Base-by-base conservation (phyloP, 208 protist species). In the Balamuthia mandrillaris region DNA sequence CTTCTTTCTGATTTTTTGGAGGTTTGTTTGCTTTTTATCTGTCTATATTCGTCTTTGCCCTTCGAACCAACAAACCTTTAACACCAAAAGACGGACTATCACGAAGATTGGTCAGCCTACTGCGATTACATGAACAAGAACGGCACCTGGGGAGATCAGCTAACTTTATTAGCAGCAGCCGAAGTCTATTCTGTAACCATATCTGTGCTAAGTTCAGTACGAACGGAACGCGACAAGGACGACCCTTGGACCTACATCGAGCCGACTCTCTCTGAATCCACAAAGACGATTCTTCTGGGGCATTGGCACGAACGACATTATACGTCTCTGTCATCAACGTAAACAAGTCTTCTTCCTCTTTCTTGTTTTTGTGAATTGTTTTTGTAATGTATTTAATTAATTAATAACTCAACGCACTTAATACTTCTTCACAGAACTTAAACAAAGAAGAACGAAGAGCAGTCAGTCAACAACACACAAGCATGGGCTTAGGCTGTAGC, bases 71-170 rank as follows among this genome's bases (percentile, higher is more conserved):
- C n/a, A n/a, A n/a, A n/a, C n/a, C n/a, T n/a, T n/a, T n/a, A n/a
- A n/a, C n/a, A n/a, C n/a, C n/a, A n/a, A n/a, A n/a, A 81, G 72
- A 81, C 72, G 21, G 72, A 81, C 49, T 81, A 81, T 45, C 72
- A 81, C 42, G 49, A 21, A 3, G 27, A 44, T 6, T 81, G 72
- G 72, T 47, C 16, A 14, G 52, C 27, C 49, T 81, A 81, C 37
- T 81, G 72, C 24, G 21, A 12, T 16, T 81, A 81, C 45, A 81
- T 81, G 72, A 31, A 16, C 45, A 81, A 56, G 24, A 39, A 81
- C 37, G 29, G 24, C n/a, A 63, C 49, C 10, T 81, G 72, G 72
- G 72, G 72, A 39, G 72, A 81, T 18, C 72, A 81, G 16, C 56
- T 81, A 24, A 81, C 72, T 21, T 39, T 81, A 14, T 33, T 81